Evolutionary conservation across 2,329 filamentous ascomycete genomes (phyloP), one percentile per base, ranked within the genome.

Genomic region (Microdochium trichocladiopsis): DNA sequence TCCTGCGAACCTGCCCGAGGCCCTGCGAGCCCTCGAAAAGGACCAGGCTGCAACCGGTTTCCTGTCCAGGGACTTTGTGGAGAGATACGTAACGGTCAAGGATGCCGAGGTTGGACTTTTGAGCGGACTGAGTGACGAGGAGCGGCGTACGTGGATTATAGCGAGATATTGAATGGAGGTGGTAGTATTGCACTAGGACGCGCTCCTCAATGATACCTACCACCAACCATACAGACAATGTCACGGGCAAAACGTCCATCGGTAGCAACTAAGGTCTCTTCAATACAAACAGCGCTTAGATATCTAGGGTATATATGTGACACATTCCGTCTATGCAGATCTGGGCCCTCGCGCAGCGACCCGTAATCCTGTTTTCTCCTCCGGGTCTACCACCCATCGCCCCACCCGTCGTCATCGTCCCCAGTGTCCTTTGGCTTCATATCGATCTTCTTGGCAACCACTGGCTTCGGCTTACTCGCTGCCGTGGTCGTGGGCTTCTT

Each of bases 361-460:
- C n/a, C 36, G 6, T 41, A 41, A 16, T 41, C 41, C 12, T 16
- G 12, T 45, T 18, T 45, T 18, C 11, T 5, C n/a, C 2, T 16
- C n/a, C 12, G 6, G 5, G 10, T 22, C 41, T 37, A 83, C 83
- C 83, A 87, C 8, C 80, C 82, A 56, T 86, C 83, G 4, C 81
- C 84, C 84, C 84, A 87, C 1, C 76, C 81, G 60, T 83, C 82
- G 52, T 76, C 75, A 47, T 81, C 79, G 23, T 78, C 78, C 1
- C 72, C 80, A 3, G 71, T 67, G 48, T 76, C 73, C 64, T 85
- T 86, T 0, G 86, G 86, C 60, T 82, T 84, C 60, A 81, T 78
- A 60, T 88, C 80, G 56, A 89, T 82, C 69, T 86, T 88, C 71
- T 89, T 91, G 1, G 78, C 69, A 2, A 66, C 67, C 2, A 72